A percentile compares a stretch with the other conserved stretches of the same genome.
phyloP scores from a whole-genome alignment of 305 asterid genomes.

The Andrographis paniculata region DNA sequence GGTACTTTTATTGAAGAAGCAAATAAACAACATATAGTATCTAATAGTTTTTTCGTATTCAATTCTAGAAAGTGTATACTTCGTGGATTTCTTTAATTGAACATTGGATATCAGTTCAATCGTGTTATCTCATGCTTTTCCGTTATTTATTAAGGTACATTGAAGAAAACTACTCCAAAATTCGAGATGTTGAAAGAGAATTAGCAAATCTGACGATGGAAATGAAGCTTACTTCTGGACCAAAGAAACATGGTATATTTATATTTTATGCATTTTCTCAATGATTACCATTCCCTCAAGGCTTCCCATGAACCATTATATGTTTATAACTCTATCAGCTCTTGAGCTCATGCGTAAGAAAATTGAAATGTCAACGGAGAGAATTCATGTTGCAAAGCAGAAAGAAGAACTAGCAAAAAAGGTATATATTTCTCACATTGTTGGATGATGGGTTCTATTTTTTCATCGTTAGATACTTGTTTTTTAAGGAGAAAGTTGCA shows the following conservation, averaged over 20 bases:
- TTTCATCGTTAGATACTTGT: too few species aligned
- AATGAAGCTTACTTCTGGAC: slow-evolving; percentile 96
- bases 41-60: not conserved
- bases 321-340: slow-evolving; percentile 33
- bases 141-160: slow-evolving; percentile 57
- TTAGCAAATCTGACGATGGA: slow-evolving; percentile 67
- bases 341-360: slow-evolving; percentile 94
- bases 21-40: not conserved
- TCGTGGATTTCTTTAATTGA: not conserved
- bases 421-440: slow-evolving; percentile 51
- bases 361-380: slow-evolving; percentile 80
- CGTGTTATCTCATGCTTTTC: not conserved
- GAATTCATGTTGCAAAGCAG: slow-evolving; percentile 54
- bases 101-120: not conserved
- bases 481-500: too few species aligned
- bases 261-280: not conserved
- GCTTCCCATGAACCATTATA: not conserved
- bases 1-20: too few species aligned
- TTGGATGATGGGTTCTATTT: too few species aligned
- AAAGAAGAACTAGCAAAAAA: slow-evolving; percentile 75
- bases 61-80: not conserved
- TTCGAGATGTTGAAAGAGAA: slow-evolving; percentile 87
- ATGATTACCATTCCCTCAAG: not conserved
- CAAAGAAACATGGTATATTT: slow-evolving; percentile 88
- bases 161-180: slow-evolving; percentile 61